Conservation (phyloP, 1,284 basidiomycete species). For the Meira nashicola region DNA sequence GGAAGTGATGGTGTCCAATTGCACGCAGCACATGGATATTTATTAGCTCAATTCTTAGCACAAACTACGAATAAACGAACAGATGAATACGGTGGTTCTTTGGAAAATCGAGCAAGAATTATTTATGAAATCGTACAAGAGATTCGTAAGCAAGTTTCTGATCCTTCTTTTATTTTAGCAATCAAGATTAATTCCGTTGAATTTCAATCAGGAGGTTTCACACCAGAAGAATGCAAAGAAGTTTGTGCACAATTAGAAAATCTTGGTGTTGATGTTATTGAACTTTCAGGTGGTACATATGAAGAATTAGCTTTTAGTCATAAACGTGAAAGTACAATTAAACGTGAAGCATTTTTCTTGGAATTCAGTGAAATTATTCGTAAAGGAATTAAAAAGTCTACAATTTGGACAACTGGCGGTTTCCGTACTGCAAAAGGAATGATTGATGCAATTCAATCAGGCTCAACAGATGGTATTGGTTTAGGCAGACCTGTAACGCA, state of each 20-base stretch:
- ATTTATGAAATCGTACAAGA: slow-evolving; percentile 52
- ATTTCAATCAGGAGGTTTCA: slow-evolving; percentile 17
- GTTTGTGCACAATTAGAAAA: slow-evolving; percentile 16
- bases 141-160: slow-evolving; percentile 51
- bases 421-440: slow-evolving; percentile 57
- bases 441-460: slow-evolving; percentile 50
- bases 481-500: slow-evolving; percentile 57
- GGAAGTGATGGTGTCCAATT: slow-evolving; percentile 54
- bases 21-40: slow-evolving; percentile 45
- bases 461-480: slow-evolving; percentile 55
- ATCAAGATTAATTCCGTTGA: slow-evolving; percentile 58
- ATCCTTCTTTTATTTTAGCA: slow-evolving; percentile 55
- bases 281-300: slow-evolving; percentile 23
- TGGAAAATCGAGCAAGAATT: slow-evolving; percentile 55
- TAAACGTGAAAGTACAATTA: slow-evolving; percentile 52
- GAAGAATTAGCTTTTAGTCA: slow-evolving; percentile 35
- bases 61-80: slow-evolving; percentile 54
- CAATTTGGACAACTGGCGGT: slow-evolving; percentile 56
- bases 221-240: slow-evolving; percentile 14
- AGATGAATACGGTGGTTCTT: slow-evolving; percentile 54
- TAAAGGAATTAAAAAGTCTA: slow-evolving; percentile 40
- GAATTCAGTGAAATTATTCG: slow-evolving; percentile 26
- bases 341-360: slow-evolving; percentile 55
- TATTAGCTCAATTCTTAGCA: slow-evolving; percentile 47
- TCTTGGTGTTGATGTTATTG: slow-evolving; percentile 21